phyloP scores from a whole-genome alignment of 116 monocot genomes.

The Papilionanthe hybrid region DNA sequence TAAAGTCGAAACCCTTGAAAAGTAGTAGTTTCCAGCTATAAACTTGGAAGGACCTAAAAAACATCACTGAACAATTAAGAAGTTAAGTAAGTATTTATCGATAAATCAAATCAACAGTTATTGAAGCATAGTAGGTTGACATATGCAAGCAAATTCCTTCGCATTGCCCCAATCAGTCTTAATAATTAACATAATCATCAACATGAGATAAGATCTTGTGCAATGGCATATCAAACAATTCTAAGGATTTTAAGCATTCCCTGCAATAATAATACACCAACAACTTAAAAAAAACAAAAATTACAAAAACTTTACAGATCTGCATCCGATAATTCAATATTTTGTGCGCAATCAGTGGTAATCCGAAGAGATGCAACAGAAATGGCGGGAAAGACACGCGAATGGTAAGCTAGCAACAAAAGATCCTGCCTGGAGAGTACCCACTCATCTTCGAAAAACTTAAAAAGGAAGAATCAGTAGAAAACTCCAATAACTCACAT shows the following conservation, averaged over 20 bases:
- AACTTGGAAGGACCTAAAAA: neutral
- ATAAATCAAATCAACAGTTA: neutral
- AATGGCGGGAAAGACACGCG: neutral
- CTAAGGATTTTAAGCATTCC: neutral
- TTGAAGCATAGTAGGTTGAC: neutral
- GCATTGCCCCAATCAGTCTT: neutral
- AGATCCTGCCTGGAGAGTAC: neutral
- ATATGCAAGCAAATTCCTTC: conserved; percentile 1
- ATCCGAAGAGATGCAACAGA: neutral
- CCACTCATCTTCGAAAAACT: neutral
- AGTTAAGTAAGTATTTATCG: too few species aligned
- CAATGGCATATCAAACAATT: neutral
- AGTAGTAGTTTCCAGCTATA: neutral
- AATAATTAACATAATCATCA: neutral
- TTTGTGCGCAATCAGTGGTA: neutral
- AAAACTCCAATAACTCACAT: neutral
- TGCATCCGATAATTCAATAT: neutral
- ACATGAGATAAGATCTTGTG: neutral
- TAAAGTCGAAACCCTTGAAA: neutral
- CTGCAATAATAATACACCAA: neutral
- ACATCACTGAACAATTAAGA: neutral
- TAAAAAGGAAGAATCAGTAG: neutral
- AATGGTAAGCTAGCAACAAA: neutral
- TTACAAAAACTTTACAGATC: neutral
- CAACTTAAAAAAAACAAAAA: conserved; percentile 2